Percentiles rank a stretch among this genome's conserved stretches.
phyloP scores from a whole-genome alignment of 2,329 filamentous ascomycete genomes.

The Pseudogymnoascus sp. region DNA sequence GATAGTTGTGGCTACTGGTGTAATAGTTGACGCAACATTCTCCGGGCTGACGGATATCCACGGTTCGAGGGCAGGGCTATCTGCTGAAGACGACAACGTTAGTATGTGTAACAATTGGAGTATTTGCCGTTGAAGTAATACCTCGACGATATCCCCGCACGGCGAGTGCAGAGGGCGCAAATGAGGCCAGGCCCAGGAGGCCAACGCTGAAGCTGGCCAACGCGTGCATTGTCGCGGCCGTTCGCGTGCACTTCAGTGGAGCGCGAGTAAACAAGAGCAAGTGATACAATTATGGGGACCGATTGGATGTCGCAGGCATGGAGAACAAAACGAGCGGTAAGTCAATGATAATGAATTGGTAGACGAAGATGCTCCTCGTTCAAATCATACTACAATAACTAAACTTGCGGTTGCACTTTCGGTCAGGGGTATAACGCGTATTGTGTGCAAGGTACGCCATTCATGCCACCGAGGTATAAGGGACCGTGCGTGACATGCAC shows the following conservation, averaged over 20 bases:
- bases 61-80: slow-evolving; percentile 15
- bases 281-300: background rate
- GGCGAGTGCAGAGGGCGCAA: background rate
- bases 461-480: background rate
- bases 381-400: background rate
- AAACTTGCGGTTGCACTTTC: background rate
- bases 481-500: background rate
- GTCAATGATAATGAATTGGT: background rate
- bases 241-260: background rate
- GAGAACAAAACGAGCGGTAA: background rate
- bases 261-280: background rate
- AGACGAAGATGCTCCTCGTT: background rate
- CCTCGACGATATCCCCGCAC: background rate
- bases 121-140: background rate
- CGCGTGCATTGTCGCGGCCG: background rate
- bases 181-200: background rate
- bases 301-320: background rate
- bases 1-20: slow-evolving; percentile 20
- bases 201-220: background rate
- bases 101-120: background rate
- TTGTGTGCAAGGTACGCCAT: background rate
- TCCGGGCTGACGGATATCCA: slow-evolving; percentile 21
- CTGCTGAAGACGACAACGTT: background rate
- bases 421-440: background rate
- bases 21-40: slow-evolving; percentile 19